Evolutionary conservation across 139 green algal species (phyloP).

Genomic region (Chlorella ohadii): DNA sequence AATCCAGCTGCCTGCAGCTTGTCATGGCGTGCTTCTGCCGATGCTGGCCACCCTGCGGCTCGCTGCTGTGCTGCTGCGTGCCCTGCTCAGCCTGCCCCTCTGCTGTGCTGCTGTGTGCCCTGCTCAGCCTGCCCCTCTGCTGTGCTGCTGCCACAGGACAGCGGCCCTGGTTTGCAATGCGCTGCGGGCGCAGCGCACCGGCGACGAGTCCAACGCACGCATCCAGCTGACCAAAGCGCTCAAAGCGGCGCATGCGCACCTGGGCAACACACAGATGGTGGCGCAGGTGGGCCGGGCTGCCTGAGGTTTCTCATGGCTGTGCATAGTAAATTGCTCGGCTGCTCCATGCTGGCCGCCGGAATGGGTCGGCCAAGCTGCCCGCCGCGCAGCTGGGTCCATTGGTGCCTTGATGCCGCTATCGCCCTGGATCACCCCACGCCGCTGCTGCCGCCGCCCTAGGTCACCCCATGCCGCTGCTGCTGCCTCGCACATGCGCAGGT

Average conservation of each 20-base stretch:
- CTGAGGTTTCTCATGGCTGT: too few species aligned
- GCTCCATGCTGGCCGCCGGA: too few species aligned
- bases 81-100: too few species aligned
- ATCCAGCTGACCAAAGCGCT: slow-evolving; percentile 44
- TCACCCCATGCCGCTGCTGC: too few species aligned
- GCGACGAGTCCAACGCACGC: slow-evolving; percentile 14
- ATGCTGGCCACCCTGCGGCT: neutral
- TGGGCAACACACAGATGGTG: slow-evolving; percentile 48
- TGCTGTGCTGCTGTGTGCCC: neutral
- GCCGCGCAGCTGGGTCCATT: too few species aligned
- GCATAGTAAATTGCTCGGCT: too few species aligned
- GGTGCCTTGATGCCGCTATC: too few species aligned
- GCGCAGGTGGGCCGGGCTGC: slow-evolving; percentile 6
- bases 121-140: neutral
- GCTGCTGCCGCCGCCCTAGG: too few species aligned
- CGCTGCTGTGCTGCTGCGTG: neutral
- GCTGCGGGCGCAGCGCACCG: slow-evolving; percentile 11
- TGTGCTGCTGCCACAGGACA: neutral
- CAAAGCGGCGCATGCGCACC: slow-evolving; percentile 34
- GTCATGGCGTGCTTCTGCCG: too few species aligned
- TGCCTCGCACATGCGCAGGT: slow-evolving; percentile 23
- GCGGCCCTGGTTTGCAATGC: slow-evolving; percentile 22
- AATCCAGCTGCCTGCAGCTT: too few species aligned
- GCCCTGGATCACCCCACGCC: too few species aligned
- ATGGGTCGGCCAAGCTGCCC: too few species aligned